Conservation (phyloP, 768 basidiomycete genomes). For the Grammothele lineata region DNA sequence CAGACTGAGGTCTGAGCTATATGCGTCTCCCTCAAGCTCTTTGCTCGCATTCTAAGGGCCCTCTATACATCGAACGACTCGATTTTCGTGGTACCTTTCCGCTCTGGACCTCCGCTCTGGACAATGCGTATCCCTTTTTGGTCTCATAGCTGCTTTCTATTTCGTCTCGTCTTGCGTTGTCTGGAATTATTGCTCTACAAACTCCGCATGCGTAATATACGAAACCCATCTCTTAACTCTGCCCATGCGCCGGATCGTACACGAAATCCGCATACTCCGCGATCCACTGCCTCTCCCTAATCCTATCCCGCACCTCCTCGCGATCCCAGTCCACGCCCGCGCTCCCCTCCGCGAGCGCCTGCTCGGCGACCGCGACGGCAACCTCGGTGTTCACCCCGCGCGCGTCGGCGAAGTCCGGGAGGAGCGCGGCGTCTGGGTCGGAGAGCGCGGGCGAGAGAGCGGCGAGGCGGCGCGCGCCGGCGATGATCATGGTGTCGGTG, state of each 20-base stretch:
- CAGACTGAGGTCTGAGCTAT: no score
- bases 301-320: conserved; percentile 50
- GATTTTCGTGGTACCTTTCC: no score
- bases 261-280: conserved; percentile 63
- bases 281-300: conserved; percentile 52
- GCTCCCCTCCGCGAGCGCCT: conserved; percentile 69
- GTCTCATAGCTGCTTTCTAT: no score
- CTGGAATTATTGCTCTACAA: no score
- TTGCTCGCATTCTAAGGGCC: no score
- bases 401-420: conserved; percentile 76
- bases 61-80: no score
- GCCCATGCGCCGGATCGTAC: conserved; percentile 50
- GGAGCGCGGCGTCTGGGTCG: conserved; percentile 64
- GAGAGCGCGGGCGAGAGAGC: conserved; percentile 69
- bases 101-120: no score
- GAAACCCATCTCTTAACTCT: no score
- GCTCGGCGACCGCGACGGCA: conserved; percentile 76
- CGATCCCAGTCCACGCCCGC: conserved; percentile 56
- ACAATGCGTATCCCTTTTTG: no score
- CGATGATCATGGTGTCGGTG: conserved; percentile 86
- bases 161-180: no score
- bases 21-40: no score
- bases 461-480: conserved; percentile 71
- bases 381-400: conserved; percentile 74
- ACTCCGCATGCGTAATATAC: no score